Percentiles rank a stretch among this genome's conserved stretches.
phyloP scores from a whole-genome alignment of 2,329 filamentous ascomycete genomes.

The Hypoxylon sp. region DNA sequence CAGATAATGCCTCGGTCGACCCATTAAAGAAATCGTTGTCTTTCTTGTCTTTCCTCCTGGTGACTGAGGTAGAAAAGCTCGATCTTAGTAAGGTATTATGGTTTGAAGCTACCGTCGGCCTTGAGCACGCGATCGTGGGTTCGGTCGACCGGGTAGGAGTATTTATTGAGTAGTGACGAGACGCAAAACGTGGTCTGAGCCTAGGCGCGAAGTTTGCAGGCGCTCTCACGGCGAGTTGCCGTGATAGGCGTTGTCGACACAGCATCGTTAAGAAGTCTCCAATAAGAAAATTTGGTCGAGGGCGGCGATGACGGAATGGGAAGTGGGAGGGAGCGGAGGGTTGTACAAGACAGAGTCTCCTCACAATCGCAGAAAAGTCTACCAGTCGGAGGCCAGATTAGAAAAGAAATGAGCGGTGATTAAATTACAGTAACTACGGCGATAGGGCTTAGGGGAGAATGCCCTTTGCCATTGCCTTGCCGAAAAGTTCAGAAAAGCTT shows the following conservation, averaged over 20 bases:
- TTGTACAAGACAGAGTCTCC: conserved; percentile 7
- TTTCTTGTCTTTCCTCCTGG: conserved; percentile 60
- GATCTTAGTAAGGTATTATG: conserved; percentile 41
- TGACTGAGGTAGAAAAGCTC: conserved; percentile 58
- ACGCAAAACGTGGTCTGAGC: conserved; percentile 39
- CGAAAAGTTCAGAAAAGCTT: conserved; percentile 34
- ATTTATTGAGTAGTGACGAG: conserved; percentile 51
- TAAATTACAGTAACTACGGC: conserved; percentile 28
- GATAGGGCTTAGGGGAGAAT: conserved; percentile 25
- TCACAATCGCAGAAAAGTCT: conserved; percentile 3
- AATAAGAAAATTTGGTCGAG: conserved; percentile 37
- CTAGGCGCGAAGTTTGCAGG: conserved; percentile 47
- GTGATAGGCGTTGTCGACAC: conserved; percentile 54
- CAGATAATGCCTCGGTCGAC: conserved; percentile 64
- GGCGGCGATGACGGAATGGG: conserved; percentile 39
- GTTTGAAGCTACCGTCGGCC: conserved; percentile 36
- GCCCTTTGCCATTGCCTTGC: conserved; percentile 42
- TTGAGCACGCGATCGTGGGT: conserved; percentile 43
- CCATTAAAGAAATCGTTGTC: conserved; percentile 67
- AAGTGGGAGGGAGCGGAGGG: conserved; percentile 9
- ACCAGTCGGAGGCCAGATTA: conserved; percentile 17
- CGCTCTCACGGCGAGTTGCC: conserved; percentile 50
- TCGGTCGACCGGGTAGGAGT: conserved; percentile 40
- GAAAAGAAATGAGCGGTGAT: conserved; percentile 18
- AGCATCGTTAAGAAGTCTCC: conserved; percentile 48